Evolutionary conservation across 352 stramenopile genomes (phyloP), one percentile per base, ranked within the genome.

Genomic region (Ophiocytium majus): DNA sequence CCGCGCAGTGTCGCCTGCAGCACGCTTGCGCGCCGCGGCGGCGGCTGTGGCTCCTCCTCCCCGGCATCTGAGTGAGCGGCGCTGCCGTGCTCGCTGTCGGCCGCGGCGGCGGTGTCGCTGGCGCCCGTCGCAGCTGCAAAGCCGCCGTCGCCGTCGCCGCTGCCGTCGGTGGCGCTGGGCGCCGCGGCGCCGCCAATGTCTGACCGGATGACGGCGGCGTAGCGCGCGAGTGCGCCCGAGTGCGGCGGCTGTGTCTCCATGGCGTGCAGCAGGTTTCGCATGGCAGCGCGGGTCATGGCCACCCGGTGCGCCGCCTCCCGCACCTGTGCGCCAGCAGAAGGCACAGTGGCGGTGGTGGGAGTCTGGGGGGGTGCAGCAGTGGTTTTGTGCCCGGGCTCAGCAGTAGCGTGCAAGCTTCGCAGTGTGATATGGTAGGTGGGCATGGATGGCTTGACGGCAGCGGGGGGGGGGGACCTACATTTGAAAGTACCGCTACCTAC

Each of bases 221-320:
- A 86, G 31, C 82, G 82, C n/a, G 79, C 76, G 32, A 86, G 82
- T 37, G 79, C 76, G 34, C 5, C 5, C 31, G 31, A 37, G 31
- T 37, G 5, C 19, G 71, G 82, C 5, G 23, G 71, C 32, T 37
- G 34, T 23, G 32, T 75, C 23, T 86, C 74, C 82, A 86, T 86
- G 57, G 80, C 71, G 50, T 63, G 14, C 1, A 86, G 75, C 66
- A 86, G 35, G 28, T 86, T 86, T 28, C 80, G 79, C 82, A 82
- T 66, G 1, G 82, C 82, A n/a, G 82, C 82, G 50, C 82, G 82
- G 19, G 76, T 82, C 82, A 86, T 86, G n/a, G 82, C 76, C 28
- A 82, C 74, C 43, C 82, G 79, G 36, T 17, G 31, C 34, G 34
- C 17, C 5, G 64, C 64, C 34, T 34, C 64, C 5, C 31, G 31